Evolutionary conservation across 305 asterid species (phyloP).

Genomic region (Withania somnifera): DNA sequence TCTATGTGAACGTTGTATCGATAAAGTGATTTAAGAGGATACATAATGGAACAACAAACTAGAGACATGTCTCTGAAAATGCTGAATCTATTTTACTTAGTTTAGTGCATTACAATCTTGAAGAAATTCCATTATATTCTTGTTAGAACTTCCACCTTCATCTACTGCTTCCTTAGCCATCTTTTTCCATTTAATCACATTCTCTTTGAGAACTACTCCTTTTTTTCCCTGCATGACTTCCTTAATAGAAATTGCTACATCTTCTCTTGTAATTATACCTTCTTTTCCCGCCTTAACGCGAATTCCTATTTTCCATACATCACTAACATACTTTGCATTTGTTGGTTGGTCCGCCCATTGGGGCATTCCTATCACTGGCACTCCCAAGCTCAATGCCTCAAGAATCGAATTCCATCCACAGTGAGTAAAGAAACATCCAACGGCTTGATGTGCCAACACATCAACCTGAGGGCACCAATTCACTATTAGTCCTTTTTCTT

Average conservation of each 20-base stretch:
- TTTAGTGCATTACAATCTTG: background rate
- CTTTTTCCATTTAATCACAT: conserved; percentile 33
- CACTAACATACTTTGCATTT: conserved; percentile 10
- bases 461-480: conserved; percentile 21
- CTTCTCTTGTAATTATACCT: conserved; percentile 7
- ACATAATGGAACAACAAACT: no score
- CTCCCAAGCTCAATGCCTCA: conserved; percentile 15
- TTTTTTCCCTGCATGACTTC: conserved; percentile 7
- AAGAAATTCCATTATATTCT: conserved; percentile 30
- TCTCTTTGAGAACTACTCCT: background rate
- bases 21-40: no score
- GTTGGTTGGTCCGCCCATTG: conserved; percentile 14
- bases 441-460: conserved; percentile 10
- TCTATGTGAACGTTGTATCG: no score
- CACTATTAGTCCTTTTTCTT: conserved; percentile 6
- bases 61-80: no score
- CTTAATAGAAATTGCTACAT: background rate
- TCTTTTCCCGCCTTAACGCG: conserved; percentile 3
- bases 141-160: conserved; percentile 41
- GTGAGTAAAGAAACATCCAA: conserved; percentile 20
- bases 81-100: no score
- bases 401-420: conserved; percentile 23
- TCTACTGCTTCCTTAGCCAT: conserved; percentile 38
- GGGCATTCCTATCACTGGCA: conserved; percentile 18
- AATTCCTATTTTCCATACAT: conserved; percentile 12